These are phyloP conservation scores for Leptomonas pyrrhocoris DNA, from an alignment of 208 protist genomes.

Conservation along the genomic window DNA sequence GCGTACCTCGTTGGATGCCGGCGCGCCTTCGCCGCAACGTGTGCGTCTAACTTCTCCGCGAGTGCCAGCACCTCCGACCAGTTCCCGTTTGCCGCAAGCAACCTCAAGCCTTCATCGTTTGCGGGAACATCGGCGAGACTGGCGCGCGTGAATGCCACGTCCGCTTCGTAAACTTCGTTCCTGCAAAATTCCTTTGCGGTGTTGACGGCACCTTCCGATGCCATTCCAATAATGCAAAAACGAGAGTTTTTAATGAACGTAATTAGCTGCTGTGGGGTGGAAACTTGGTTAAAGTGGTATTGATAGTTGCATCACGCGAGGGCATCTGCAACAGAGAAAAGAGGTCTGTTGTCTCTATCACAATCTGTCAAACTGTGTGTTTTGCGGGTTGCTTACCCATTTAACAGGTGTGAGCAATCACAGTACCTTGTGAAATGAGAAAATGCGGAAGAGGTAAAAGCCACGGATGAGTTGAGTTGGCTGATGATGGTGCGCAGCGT, in stretches of 20 bases:
- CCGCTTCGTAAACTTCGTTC: slow-evolving; percentile 17
- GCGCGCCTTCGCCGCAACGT: slow-evolving; percentile 28
- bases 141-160: slow-evolving; percentile 12
- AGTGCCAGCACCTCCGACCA: slow-evolving; percentile 70
- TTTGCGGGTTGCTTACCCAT: neutral
- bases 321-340: neutral
- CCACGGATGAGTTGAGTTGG: too few relatives aligned
- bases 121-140: slow-evolving; percentile 41
- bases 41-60: slow-evolving; percentile 60
- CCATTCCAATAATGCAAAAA: slow-evolving; percentile 22
- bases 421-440: neutral
- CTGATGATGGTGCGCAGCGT: too few relatives aligned
- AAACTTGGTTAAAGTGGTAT: too few relatives aligned
- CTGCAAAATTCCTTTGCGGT: slow-evolving; percentile 31
- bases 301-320: too few relatives aligned
- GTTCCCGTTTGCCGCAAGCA: slow-evolving; percentile 64
- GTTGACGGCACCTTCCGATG: slow-evolving; percentile 25
- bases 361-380: too few relatives aligned
- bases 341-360: too few relatives aligned
- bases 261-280: too few relatives aligned
- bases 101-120: slow-evolving; percentile 59
- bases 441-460: neutral
- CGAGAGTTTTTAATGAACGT: neutral
- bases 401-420: neutral
- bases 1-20: slow-evolving; percentile 16